phyloP scores from a whole-genome alignment of 768 basidiomycete species.

The Lactifluus echinatus region DNA sequence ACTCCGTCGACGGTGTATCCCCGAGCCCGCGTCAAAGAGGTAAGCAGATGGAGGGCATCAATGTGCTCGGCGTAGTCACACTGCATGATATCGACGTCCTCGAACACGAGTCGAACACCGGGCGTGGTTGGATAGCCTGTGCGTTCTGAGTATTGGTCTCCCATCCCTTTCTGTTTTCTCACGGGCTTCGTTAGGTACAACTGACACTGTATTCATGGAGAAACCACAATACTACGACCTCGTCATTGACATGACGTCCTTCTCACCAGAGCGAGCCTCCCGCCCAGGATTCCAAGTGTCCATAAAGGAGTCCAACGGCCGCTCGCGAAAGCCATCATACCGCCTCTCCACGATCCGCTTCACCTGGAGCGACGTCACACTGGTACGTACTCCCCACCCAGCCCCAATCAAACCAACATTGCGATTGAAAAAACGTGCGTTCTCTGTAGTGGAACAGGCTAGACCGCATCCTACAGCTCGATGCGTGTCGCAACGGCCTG shows the following conservation, averaged over 20 bases:
- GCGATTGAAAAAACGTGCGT: too few relatives aligned
- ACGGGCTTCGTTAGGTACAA: slow-evolving; percentile 41
- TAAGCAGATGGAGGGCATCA: slow-evolving; percentile 44
- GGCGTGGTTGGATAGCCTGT: slow-evolving; percentile 81
- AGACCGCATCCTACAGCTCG: slow-evolving; percentile 56
- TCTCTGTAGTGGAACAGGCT: slow-evolving; percentile 63
- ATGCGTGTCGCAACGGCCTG: slow-evolving; percentile 24
- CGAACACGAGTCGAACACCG: slow-evolving; percentile 44
- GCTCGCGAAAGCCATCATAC: slow-evolving; percentile 36
- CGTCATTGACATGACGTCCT: slow-evolving; percentile 69
- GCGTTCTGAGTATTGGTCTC: slow-evolving; percentile 22
- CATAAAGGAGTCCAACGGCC: slow-evolving; percentile 34
- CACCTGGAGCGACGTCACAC: slow-evolving; percentile 76
- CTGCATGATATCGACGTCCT: slow-evolving; percentile 63
- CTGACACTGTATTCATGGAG: slow-evolving; percentile 78
- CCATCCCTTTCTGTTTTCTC: neutral
- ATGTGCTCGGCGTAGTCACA: slow-evolving; percentile 73
- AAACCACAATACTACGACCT: slow-evolving; percentile 74
- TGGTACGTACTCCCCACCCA: slow-evolving; percentile 36
- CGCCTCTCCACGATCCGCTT: slow-evolving; percentile 58
- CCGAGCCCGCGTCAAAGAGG: slow-evolving; percentile 26
- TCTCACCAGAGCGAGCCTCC: slow-evolving; percentile 41
- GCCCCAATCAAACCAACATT: neutral
- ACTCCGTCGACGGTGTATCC: neutral
- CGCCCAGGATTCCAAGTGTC: slow-evolving; percentile 60